Evolutionary conservation across 257 asterid species (phyloP).

Genomic region (Eucommia ulmoides): DNA sequence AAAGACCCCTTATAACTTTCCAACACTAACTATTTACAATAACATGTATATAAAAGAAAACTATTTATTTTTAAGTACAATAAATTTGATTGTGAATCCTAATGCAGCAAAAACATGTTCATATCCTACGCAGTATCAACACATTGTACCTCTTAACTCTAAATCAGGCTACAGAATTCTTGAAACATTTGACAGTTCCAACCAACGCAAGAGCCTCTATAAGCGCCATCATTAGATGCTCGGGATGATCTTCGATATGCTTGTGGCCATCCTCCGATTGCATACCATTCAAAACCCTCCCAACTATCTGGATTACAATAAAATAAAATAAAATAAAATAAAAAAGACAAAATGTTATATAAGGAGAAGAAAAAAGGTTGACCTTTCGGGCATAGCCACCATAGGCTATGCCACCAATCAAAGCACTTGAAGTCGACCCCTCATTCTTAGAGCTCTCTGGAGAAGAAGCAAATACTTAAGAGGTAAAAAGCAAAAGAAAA

Average conservation of each 20-base stretch:
- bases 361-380: neutral
- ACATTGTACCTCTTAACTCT: too few species aligned
- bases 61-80: too few species aligned
- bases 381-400: constrained; percentile 96
- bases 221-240: constrained; percentile 57
- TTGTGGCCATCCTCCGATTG: constrained; percentile 36
- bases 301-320: constrained; percentile 77
- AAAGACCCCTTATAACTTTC: too few species aligned
- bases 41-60: too few species aligned
- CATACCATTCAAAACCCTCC: constrained; percentile 45
- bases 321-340: neutral
- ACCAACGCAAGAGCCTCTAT: constrained; percentile 57
- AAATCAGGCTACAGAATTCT: too few species aligned
- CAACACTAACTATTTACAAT: too few species aligned
- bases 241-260: constrained; percentile 52
- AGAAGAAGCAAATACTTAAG: constrained; percentile 1
- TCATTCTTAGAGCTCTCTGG: constrained; percentile 18
- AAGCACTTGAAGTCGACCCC: constrained; percentile 26
- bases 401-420: constrained; percentile 74
- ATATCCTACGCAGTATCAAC: too few species aligned
- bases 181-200: constrained; percentile 65
- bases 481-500: neutral
- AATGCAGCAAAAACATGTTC: too few species aligned
- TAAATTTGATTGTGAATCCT: too few species aligned
- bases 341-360: neutral